These are phyloP conservation scores for Achaetomium macrosporum DNA, from an alignment of 2,329 filamentous ascomycete genomes.

Conservation along the genomic window DNA sequence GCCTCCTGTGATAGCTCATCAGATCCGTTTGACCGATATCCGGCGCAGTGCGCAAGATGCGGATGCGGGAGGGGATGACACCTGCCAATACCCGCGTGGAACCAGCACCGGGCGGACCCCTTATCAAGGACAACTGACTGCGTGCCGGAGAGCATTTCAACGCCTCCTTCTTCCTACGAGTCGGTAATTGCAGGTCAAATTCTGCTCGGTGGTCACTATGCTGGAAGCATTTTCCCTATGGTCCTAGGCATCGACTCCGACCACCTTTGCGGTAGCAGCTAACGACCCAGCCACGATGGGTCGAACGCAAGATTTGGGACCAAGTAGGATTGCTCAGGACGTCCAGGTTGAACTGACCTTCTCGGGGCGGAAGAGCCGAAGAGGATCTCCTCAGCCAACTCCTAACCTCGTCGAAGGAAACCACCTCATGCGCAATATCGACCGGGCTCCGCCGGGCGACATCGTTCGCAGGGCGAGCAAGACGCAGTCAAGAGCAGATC, in stretches of 20 bases:
- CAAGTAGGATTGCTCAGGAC: background rate
- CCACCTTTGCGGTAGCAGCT: too few species aligned
- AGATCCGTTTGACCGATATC: background rate
- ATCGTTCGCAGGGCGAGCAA: conserved; percentile 27
- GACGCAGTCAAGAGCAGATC: conserved; percentile 29
- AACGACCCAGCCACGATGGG: background rate
- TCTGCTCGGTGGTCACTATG: too few species aligned
- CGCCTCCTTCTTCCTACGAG: too few species aligned
- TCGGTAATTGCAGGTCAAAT: too few species aligned
- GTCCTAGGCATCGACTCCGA: too few species aligned
- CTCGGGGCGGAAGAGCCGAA: conserved; percentile 29
- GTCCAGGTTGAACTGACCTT: conserved; percentile 24
- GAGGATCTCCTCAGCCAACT: conserved; percentile 19
- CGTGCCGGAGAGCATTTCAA: background rate
- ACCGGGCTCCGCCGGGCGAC: conserved; percentile 37
- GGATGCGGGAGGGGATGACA: background rate
- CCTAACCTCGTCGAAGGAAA: conserved; percentile 34
- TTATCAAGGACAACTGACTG: background rate
- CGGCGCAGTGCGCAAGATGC: background rate
- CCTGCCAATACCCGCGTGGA: conserved; percentile 11
- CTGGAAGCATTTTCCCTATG: too few species aligned
- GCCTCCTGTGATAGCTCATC: background rate
- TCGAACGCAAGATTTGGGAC: background rate
- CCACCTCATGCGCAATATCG: conserved; percentile 35
- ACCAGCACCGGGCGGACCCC: background rate